phyloP scores from a whole-genome alignment of 768 basidiomycete genomes.

The Boletus insuetus region DNA sequence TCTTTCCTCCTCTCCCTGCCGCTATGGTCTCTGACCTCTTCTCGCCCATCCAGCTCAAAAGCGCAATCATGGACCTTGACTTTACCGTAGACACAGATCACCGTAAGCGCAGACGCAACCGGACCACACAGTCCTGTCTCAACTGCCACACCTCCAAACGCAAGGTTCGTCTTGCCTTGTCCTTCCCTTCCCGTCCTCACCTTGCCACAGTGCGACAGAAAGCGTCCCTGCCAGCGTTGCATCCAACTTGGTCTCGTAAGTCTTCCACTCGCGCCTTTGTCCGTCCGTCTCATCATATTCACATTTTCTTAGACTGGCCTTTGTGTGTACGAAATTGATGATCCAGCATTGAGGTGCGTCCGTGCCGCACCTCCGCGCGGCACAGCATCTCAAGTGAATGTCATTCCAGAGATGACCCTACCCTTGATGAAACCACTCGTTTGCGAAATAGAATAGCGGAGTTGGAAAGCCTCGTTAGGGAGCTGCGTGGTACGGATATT shows the following conservation, averaged over 20 bases:
- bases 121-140: conserved; percentile 83
- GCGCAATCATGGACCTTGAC: conserved; percentile 77
- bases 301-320: conserved; percentile 67
- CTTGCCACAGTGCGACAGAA: conserved; percentile 69
- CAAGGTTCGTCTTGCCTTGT: conserved; percentile 53
- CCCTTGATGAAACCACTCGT: conserved; percentile 82
- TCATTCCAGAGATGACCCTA: conserved; percentile 71
- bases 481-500: conserved; percentile 63
- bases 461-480: conserved; percentile 87
- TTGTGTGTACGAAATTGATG: conserved; percentile 94
- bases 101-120: conserved; percentile 83
- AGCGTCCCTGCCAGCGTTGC: conserved; percentile 87
- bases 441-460: conserved; percentile 88
- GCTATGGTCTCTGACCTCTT: conserved; percentile 55
- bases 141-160: conserved; percentile 95
- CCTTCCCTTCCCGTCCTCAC: conserved; percentile 2
- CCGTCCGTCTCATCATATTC: conserved; percentile 3
- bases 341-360: conserved; percentile 71
- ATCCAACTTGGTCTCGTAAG: conserved; percentile 83
- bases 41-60: conserved; percentile 61
- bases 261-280: neutral
- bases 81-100: conserved; percentile 71
- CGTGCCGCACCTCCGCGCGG: neutral
- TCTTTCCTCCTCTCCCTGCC: conserved; percentile 35
- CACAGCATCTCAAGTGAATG: neutral